These are phyloP conservation scores for Aspergillus fumigatus DNA, from an alignment of 2,329 filamentous ascomycete genomes.

Conservation along the genomic window DNA sequence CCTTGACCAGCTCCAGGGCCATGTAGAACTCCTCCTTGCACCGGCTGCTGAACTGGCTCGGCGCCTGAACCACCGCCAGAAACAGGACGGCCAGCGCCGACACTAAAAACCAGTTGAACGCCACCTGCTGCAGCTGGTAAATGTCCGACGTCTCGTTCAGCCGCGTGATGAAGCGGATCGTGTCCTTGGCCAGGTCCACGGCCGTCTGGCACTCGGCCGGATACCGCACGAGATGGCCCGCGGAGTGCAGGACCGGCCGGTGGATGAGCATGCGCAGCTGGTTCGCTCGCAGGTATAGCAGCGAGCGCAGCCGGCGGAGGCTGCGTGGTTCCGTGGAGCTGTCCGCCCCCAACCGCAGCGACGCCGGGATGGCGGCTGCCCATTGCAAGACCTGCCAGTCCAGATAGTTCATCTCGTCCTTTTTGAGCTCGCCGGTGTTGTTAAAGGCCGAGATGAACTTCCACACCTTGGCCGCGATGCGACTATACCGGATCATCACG, in stretches of 20 bases:
- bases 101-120: slow-evolving; percentile 63
- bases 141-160: slow-evolving; percentile 59
- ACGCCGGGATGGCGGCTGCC: slow-evolving; percentile 66
- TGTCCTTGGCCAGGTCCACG: slow-evolving; percentile 61
- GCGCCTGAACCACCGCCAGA: slow-evolving; percentile 59
- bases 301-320: slow-evolving; percentile 68
- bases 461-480: slow-evolving; percentile 82
- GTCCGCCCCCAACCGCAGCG: slow-evolving; percentile 50
- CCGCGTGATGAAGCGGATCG: slow-evolving; percentile 55
- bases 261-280: slow-evolving; percentile 87
- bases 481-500: slow-evolving; percentile 82
- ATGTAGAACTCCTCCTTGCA: slow-evolving; percentile 63
- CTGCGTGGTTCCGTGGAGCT: slow-evolving; percentile 52
- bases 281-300: slow-evolving; percentile 82
- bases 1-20: slow-evolving; percentile 59
- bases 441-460: slow-evolving; percentile 69
- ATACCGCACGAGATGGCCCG: slow-evolving; percentile 71
- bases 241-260: slow-evolving; percentile 73
- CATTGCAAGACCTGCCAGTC: slow-evolving; percentile 80
- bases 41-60: slow-evolving; percentile 52
- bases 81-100: slow-evolving; percentile 60
- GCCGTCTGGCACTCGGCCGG: slow-evolving; percentile 65
- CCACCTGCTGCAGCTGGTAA: slow-evolving; percentile 57
- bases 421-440: slow-evolving; percentile 59
- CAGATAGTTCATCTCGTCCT: slow-evolving; percentile 71